Conservation (phyloP, 192 early-diverging fungal genomes). For the Podochytrium sp. region DNA sequence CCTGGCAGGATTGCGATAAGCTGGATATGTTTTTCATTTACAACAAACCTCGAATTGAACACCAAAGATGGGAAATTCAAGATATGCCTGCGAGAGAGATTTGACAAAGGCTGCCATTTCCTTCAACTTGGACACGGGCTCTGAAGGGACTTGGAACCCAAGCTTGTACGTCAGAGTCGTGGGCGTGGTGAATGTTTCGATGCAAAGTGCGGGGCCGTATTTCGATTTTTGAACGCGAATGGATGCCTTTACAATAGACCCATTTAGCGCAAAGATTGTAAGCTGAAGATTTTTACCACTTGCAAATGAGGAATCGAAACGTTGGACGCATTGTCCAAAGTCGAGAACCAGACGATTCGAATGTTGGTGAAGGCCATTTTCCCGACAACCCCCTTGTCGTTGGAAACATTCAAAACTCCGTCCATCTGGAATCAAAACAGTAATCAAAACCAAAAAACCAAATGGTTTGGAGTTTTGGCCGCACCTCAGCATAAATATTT, state of each 20-base stretch:
- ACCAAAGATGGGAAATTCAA: constrained; percentile 18
- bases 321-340: background rate
- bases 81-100: background rate
- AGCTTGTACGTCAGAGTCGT: background rate
- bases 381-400: constrained; percentile 11
- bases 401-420: constrained; percentile 20
- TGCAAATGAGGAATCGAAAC: constrained; percentile 17
- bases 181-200: constrained; percentile 5
- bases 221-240: background rate
- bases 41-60: constrained; percentile 27
- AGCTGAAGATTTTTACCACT: background rate
- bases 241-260: background rate
- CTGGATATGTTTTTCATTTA: background rate
- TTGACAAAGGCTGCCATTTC: background rate
- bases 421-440: background rate
- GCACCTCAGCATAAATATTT: constrained; percentile 6
- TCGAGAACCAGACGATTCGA: constrained; percentile 7
- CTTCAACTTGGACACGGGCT: background rate
- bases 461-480: background rate
- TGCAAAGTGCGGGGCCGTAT: constrained; percentile 11
- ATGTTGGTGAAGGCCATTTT: constrained; percentile 20
- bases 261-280: background rate
- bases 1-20: too few relatives aligned
- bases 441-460: background rate
- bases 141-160: constrained; percentile 13